These are phyloP conservation scores for Pyracantha coccinea DNA, from an alignment of 331 rosid species.

Conservation along the genomic window DNA sequence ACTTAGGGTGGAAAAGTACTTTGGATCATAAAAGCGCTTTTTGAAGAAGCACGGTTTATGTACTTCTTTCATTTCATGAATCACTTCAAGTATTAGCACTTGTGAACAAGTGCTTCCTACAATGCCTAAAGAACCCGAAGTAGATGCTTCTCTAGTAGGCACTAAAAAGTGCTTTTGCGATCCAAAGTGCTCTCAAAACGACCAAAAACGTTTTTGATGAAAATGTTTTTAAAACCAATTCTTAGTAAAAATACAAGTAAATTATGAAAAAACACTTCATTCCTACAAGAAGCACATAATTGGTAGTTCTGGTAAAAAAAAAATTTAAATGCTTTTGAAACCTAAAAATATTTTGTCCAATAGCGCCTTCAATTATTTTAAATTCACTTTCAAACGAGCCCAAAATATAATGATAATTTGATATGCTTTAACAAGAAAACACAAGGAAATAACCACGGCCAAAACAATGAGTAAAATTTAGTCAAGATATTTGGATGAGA, in stretches of 20 bases:
- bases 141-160: no score
- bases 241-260: no score
- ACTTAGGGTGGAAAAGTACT: background rate
- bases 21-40: background rate
- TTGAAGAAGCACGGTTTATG: background rate
- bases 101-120: background rate
- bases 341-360: no score
- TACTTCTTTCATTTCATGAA: background rate
- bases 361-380: fast-evolving
- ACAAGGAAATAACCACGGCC: background rate
- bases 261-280: no score
- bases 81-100: background rate
- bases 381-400: no score
- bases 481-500: background rate
- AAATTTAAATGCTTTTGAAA: no score
- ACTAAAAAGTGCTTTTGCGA: background rate
- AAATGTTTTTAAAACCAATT: no score
- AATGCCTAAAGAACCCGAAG: background rate
- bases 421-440: background rate
- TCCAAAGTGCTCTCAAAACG: background rate
- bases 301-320: fast-evolving
- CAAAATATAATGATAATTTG: background rate
- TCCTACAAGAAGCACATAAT: no score
- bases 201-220: fast-evolving
- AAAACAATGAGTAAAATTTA: background rate